Evolutionary conservation across 2,329 filamentous ascomycete genomes (phyloP).

Genomic region (Fusarium multiceps): DNA sequence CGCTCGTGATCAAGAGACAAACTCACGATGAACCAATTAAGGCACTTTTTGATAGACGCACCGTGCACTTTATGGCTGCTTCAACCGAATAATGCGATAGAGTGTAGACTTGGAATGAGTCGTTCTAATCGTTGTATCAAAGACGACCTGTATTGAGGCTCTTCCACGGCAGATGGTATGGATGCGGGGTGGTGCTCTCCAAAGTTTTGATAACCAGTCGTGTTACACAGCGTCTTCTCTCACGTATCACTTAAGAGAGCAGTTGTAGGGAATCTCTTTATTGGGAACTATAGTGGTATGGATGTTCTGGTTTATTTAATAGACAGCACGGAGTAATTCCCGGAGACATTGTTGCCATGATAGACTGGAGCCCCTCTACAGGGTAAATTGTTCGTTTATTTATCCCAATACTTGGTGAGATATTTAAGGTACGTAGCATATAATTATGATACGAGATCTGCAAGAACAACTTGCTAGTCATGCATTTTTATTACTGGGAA

Average conservation of each 20-base stretch:
- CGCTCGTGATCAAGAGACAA: slow-evolving; percentile 13
- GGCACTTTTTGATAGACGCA: neutral
- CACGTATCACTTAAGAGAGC: slow-evolving; percentile 1
- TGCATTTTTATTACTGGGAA: neutral
- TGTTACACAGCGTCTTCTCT: slow-evolving; percentile 3
- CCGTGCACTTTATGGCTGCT: neutral
- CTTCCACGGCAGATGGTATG: neutral
- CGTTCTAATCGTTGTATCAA: neutral
- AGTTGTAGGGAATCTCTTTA: slow-evolving; percentile 4
- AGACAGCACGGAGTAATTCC: slow-evolving; percentile 45
- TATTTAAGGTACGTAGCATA: slow-evolving; percentile 1
- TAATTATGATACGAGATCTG: slow-evolving; percentile 4
- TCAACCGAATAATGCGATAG: neutral
- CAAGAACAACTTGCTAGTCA: neutral
- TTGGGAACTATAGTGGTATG: slow-evolving; percentile 8
- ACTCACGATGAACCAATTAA: slow-evolving; percentile 25
- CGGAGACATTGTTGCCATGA: slow-evolving; percentile 41
- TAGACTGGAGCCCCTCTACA: slow-evolving; percentile 31
- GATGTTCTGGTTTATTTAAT: slow-evolving; percentile 31
- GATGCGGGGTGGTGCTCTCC: slow-evolving; percentile 15
- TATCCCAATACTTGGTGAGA: neutral
- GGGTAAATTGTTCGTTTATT: slow-evolving; percentile 34
- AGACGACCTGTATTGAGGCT: slow-evolving; percentile 9
- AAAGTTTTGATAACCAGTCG: neutral
- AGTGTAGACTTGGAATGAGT: neutral